These are phyloP conservation scores for Suillus clintonianus DNA, from an alignment of 768 basidiomycete genomes.

Conservation along the genomic window DNA sequence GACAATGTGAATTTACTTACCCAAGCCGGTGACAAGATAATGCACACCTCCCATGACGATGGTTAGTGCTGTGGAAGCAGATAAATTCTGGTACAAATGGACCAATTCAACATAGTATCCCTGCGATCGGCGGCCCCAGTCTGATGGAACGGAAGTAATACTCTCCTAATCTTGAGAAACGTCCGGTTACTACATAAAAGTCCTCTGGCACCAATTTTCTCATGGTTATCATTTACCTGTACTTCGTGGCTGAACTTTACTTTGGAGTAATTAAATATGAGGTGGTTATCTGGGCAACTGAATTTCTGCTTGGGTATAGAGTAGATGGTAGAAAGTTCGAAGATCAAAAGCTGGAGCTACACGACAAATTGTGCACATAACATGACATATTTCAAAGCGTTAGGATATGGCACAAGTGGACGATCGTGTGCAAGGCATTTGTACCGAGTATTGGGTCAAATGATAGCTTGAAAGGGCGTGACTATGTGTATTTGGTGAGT, in stretches of 20 bases:
- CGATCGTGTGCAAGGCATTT: not conserved
- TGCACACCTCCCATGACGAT: not conserved
- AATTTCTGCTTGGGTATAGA: not conserved
- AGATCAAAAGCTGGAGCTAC: not conserved
- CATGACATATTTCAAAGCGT: not conserved
- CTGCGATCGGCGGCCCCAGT: not conserved
- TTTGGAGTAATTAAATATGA: not conserved
- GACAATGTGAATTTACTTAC: not conserved
- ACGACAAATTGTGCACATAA: not conserved
- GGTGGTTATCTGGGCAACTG: not conserved
- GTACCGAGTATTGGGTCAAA: not conserved
- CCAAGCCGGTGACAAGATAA: not conserved
- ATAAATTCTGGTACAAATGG: not conserved
- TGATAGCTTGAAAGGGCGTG: not conserved
- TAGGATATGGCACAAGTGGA: not conserved
- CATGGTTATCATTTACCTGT: not conserved
- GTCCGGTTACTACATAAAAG: not conserved
- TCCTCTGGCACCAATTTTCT: not conserved
- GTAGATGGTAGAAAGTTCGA: not conserved
- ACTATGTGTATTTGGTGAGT: not conserved
- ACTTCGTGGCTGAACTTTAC: not conserved
- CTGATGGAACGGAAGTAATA: not conserved
- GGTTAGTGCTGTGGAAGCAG: not conserved
- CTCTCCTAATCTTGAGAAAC: not conserved
- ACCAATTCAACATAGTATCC: not conserved